Conservation (phyloP, 495 filamentous ascomycete species). For the Cairneyella variabilis region DNA sequence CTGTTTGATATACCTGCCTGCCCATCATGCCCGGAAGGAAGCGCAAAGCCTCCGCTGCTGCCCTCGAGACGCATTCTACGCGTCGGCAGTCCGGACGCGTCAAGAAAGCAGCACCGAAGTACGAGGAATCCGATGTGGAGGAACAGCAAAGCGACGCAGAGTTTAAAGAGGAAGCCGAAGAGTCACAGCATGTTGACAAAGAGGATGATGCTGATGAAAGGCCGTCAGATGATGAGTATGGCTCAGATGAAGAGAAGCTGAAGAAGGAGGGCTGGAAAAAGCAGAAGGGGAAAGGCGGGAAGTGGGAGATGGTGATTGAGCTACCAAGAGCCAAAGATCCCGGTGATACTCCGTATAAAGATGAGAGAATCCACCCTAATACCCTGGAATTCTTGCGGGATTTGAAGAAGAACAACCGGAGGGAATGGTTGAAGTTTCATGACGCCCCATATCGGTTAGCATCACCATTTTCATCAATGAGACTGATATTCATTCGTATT, state of each 20-base stretch:
- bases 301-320: constrained; percentile 50
- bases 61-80: neutral
- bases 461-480: neutral
- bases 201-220: neutral
- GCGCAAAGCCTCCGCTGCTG: constrained; percentile 1
- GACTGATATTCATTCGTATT: constrained; percentile 62
- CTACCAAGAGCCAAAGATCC: constrained; percentile 65
- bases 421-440: constrained; percentile 68
- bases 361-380: constrained; percentile 72
- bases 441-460: constrained; percentile 37
- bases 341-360: constrained; percentile 61
- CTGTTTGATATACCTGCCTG: neutral
- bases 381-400: constrained; percentile 75
- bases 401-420: constrained; percentile 72
- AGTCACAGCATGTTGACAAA: neutral
- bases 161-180: constrained; percentile 2
- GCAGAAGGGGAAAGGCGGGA: constrained; percentile 5
- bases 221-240: constrained; percentile 1
- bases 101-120: constrained; percentile 3
- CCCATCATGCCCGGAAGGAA: constrained; percentile 6
- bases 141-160: neutral
- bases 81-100: constrained; percentile 15
- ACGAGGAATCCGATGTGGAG: constrained; percentile 13
- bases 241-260: constrained; percentile 21
- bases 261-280: constrained; percentile 13